Conservation (phyloP, 306 rosid genomes). For the Quercus rubra region DNA sequence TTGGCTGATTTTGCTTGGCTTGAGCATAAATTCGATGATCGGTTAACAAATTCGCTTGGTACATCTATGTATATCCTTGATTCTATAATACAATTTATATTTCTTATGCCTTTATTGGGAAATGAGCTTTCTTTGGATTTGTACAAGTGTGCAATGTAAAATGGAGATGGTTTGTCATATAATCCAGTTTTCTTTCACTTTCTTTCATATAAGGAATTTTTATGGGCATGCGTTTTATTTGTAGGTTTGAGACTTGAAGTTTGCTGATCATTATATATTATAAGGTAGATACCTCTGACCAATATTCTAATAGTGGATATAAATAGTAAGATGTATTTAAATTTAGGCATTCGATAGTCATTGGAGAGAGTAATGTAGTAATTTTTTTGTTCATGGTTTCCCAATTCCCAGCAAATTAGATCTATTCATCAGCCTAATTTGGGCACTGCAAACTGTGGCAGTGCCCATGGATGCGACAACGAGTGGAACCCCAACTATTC, state of each 20-base stretch:
- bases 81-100: not conserved
- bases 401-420: conserved; percentile 58
- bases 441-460: conserved; percentile 82
- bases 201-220: conserved; percentile 52
- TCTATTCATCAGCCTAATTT: conserved; percentile 45
- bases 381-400: conserved; percentile 53
- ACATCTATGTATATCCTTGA: not conserved
- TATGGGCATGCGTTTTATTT: conserved; percentile 56
- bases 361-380: conserved; percentile 35
- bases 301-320: not conserved
- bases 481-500: conserved; percentile 78
- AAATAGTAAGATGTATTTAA: conserved; percentile 1
- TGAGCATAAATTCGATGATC: conserved; percentile 17
- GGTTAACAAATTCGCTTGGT: conserved; percentile 27
- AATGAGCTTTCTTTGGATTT: conserved; percentile 4
- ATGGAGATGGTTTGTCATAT: conserved; percentile 26
- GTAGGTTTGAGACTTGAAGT: conserved; percentile 94
- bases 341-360: not conserved
- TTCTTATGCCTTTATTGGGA: not conserved
- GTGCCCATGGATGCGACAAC: conserved; percentile 99
- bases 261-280: conserved; percentile 52
- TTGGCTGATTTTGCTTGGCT: not conserved
- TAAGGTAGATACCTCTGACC: conserved; percentile 31
- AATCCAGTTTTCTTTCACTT: conserved; percentile 22
- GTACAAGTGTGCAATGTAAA: conserved; percentile 13